Conservation (phyloP, 169 alveolate species). For the Amoebophrya sp. region DNA sequence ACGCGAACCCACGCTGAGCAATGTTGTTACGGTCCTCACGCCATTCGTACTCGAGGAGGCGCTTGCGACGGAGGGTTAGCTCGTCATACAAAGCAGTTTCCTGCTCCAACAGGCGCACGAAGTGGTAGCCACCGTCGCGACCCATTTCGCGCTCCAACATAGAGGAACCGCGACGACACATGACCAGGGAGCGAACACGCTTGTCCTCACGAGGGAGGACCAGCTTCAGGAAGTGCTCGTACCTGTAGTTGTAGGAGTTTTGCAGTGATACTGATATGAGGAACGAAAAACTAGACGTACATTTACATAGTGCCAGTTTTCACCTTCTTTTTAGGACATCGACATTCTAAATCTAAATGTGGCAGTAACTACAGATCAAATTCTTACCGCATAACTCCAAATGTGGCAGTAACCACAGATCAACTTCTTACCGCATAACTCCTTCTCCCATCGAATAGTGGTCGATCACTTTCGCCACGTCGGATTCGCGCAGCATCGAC, state of each 20-base stretch:
- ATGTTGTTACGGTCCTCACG: not conserved
- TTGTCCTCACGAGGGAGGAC: conserved; percentile 12
- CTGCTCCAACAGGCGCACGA: conserved; percentile 12
- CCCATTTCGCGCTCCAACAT: conserved; percentile 25
- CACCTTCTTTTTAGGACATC: too few relatives aligned
- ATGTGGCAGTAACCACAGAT: too few relatives aligned
- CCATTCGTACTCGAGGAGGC: not conserved
- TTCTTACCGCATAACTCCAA: too few relatives aligned
- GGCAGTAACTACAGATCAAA: too few relatives aligned
- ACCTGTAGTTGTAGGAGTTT: too few relatives aligned
- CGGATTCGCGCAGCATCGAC: not conserved
- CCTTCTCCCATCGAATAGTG: not conserved
- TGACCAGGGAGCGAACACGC: conserved; percentile 6
- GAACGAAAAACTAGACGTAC: too few relatives aligned
- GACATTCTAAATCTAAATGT: too few relatives aligned
- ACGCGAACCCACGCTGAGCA: not conserved
- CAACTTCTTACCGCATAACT: not conserved
- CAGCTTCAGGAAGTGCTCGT: not conserved
- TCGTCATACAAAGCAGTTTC: not conserved
- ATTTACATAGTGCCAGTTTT: too few relatives aligned
- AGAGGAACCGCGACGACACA: not conserved
- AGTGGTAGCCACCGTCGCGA: conserved; percentile 22
- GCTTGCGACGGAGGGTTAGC: conserved; percentile 10
- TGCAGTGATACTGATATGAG: too few relatives aligned
- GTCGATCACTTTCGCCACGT: not conserved